These are phyloP conservation scores for Paraglomus brasilianum DNA, from an alignment of 192 early-diverging fungal species.

Conservation along the genomic window DNA sequence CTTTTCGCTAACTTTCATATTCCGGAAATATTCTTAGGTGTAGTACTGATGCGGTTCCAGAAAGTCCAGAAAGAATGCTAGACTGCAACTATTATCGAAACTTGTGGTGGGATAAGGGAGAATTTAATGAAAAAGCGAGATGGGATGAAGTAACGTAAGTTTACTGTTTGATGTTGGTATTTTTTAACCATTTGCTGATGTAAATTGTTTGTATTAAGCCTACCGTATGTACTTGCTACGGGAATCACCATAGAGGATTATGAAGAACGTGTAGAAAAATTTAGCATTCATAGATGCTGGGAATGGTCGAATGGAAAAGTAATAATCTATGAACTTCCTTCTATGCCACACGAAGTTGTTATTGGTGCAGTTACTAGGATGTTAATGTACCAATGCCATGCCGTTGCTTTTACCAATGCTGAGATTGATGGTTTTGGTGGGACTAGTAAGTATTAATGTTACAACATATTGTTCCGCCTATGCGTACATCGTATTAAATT, in stretches of 20 bases:
- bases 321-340: conserved; percentile 28
- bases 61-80: conserved; percentile 5
- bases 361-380: conserved; percentile 1
- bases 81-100: conserved; percentile 29
- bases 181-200: conserved; percentile 23
- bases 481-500: conserved; percentile 16
- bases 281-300: conserved; percentile 23
- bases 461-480: conserved; percentile 17
- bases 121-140: conserved; percentile 21
- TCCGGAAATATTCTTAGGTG: conserved; percentile 14
- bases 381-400: neutral
- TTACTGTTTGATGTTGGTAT: conserved; percentile 26
- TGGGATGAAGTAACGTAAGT: conserved; percentile 29
- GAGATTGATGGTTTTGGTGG: conserved; percentile 19
- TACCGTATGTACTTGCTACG: conserved; percentile 26
- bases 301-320: conserved; percentile 16
- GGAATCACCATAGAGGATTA: conserved; percentile 12
- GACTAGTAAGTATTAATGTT: conserved; percentile 28
- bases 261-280: conserved; percentile 24
- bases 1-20: conserved; percentile 26
- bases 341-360: conserved; percentile 19
- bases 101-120: conserved; percentile 28
- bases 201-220: conserved; percentile 27
- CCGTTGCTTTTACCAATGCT: conserved; percentile 5
- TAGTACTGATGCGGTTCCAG: conserved; percentile 13